Conservation (phyloP, 768 basidiomycete species). For the Brasilioporus rufonigricans region DNA sequence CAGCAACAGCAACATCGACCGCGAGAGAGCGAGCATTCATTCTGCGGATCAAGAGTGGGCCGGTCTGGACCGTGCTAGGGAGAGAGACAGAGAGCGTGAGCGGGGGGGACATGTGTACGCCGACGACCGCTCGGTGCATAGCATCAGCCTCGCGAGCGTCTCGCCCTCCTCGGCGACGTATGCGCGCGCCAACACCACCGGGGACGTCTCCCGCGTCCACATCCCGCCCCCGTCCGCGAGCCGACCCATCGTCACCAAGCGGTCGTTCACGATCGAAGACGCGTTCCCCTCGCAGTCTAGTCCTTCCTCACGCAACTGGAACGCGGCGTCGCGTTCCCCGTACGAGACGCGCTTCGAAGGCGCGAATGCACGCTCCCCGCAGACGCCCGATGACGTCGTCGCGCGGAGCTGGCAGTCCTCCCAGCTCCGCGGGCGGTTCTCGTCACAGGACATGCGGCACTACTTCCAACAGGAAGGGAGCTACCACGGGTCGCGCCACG, state of each 20-base stretch:
- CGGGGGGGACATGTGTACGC: slow-evolving; percentile 14
- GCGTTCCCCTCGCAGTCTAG: slow-evolving; percentile 18
- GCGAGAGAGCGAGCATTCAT: slow-evolving; percentile 28
- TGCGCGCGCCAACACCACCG: slow-evolving; percentile 4
- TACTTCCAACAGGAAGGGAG: slow-evolving; percentile 21
- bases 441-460: slow-evolving; percentile 32
- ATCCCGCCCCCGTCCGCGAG: slow-evolving; percentile 29
- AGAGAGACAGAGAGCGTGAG: no score
- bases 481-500: slow-evolving; percentile 13
- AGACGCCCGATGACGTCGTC: slow-evolving; percentile 27
- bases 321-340: slow-evolving; percentile 19
- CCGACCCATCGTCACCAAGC: slow-evolving; percentile 31
- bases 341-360: slow-evolving; percentile 30
- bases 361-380: slow-evolving; percentile 29
- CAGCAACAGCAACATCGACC: slow-evolving; percentile 10
- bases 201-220: no score
- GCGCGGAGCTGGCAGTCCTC: slow-evolving; percentile 32
- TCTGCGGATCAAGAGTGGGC: slow-evolving; percentile 30
- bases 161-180: slow-evolving; percentile 18
- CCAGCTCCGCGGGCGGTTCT: slow-evolving; percentile 24
- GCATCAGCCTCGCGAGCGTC: background rate
- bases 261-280: slow-evolving; percentile 29
- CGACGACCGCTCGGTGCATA: slow-evolving; percentile 25
- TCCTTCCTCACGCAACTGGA: slow-evolving; percentile 26
- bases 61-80: slow-evolving; percentile 24